A percentile compares a stretch with the other conserved stretches of the same genome.
phyloP scores from a whole-genome alignment of 139 green algal genomes.

The Picocystis salinarum region DNA sequence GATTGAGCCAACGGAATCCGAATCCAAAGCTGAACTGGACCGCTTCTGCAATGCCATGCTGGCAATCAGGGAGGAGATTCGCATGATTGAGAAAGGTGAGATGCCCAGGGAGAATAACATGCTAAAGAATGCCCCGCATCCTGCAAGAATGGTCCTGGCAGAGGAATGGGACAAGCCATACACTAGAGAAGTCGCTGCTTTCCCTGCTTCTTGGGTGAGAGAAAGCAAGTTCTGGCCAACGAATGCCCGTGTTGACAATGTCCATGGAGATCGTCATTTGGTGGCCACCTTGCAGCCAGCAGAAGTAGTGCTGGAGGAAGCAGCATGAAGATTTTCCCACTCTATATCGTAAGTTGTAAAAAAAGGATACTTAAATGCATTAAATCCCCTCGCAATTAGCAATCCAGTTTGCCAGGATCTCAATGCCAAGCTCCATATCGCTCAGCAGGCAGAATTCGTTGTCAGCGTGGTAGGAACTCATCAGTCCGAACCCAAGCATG shows the following conservation, averaged over 20 bases:
- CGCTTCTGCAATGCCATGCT: slow-evolving; percentile 92
- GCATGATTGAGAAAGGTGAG: slow-evolving; percentile 56
- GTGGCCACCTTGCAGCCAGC: slow-evolving; percentile 23
- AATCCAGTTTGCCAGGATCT: slow-evolving; percentile 10
- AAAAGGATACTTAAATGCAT: too few relatives aligned
- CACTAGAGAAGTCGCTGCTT: slow-evolving; percentile 69
- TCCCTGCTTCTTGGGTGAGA: slow-evolving; percentile 74
- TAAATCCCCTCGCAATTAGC: too few relatives aligned
- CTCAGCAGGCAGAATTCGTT: slow-evolving; percentile 27
- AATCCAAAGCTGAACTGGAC: slow-evolving; percentile 81
- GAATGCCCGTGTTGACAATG: slow-evolving; percentile 81
- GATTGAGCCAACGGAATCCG: slow-evolving; percentile 94
- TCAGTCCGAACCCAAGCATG: slow-evolving; percentile 46
- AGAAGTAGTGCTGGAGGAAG: too few relatives aligned
- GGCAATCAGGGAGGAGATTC: slow-evolving; percentile 77
- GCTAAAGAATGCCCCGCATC: slow-evolving; percentile 85
- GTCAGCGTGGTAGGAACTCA: slow-evolving; percentile 41
- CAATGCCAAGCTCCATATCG: slow-evolving; percentile 15
- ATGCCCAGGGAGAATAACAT: slow-evolving; percentile 61
- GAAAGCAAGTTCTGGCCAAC: slow-evolving; percentile 96
- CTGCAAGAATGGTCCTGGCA: slow-evolving; percentile 39
- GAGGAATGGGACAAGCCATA: slow-evolving; percentile 85
- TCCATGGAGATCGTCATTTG: slow-evolving; percentile 90
- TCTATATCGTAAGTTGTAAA: too few relatives aligned
- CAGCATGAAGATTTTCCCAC: too few relatives aligned